phyloP scores from a whole-genome alignment of 176 grass and related monocot species.

The Avena sativa region DNA sequence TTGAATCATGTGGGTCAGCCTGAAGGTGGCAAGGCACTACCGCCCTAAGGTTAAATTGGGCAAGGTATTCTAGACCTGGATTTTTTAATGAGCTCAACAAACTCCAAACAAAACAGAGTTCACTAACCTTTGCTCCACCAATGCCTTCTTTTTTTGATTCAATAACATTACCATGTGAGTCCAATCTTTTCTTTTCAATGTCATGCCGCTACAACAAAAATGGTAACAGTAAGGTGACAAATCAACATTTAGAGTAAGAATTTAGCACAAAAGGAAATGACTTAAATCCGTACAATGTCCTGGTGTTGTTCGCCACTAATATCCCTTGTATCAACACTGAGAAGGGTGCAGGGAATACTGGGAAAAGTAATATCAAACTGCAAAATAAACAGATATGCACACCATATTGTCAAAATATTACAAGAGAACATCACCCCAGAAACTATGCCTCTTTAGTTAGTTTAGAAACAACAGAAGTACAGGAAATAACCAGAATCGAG shows the following conservation, averaged over 20 bases:
- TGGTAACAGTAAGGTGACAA: constrained; percentile 20
- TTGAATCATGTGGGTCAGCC: background rate
- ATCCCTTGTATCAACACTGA: constrained; percentile 89
- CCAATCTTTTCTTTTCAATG: constrained; percentile 76
- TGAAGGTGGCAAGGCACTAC: background rate
- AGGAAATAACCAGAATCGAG: constrained; percentile 14
- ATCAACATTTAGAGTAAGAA: constrained; percentile 20
- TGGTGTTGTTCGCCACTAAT: constrained; percentile 96
- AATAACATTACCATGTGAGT: constrained; percentile 75
- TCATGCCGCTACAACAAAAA: constrained; percentile 80
- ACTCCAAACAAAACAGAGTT: constrained; percentile 9
- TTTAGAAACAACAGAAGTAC: constrained; percentile 21
- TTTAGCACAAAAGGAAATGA: constrained; percentile 35
- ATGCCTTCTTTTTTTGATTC: constrained; percentile 82
- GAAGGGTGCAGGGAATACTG: constrained; percentile 83
- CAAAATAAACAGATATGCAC: constrained; percentile 39
- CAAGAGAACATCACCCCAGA: constrained; percentile 2
- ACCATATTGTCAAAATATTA: constrained; percentile 12
- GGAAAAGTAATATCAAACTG: constrained; percentile 99
- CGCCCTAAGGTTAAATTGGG: background rate
- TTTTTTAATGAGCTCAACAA: constrained; percentile 16
- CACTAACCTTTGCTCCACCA: constrained; percentile 84
- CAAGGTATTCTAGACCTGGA: background rate
- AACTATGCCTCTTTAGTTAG: constrained; percentile 6
- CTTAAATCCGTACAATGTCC: constrained; percentile 71